Evolutionary conservation across 768 basidiomycete species (phyloP), one percentile per base, ranked within the genome.

Genomic region (Phlegmacium glaucopus): DNA sequence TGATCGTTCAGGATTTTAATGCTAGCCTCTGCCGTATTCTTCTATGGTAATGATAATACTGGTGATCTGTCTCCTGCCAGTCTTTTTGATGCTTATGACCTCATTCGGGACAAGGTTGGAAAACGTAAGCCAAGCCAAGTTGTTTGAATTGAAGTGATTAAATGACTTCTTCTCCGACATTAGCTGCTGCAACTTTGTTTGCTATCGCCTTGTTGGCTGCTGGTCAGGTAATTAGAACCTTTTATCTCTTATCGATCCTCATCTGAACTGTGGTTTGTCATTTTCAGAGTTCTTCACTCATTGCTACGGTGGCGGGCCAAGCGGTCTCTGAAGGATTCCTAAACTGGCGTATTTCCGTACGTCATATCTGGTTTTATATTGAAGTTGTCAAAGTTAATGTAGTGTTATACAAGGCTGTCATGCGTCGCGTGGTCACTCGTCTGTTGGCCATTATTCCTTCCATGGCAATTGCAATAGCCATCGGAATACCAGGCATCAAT

Each of bases 291-390:
- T 89, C 94, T 0, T 88, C 87, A 7, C 78, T 96, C 42, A 86
- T 95, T 4, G 93, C 90, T 9, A 96, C 92, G 0, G 77, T 95
- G 10, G 86, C 90, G 1, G 93, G 93, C 0, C 94, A 96, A 65
- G 85, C 90, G 16, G 85, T 97, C 32, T 84, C 83, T 0, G 93
- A 96, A 65, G 93, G 94, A 0, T 93, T 94, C 65, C 74, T 95
- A 45, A 81, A 79, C 44, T 95, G 92, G 92, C 77, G 81, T 39
- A 78, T 91, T 29, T 87, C 89, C 53, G 87, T 88, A 59, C 51
- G 72, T 59, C 27, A 28, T 27, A 10, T 34, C 38, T 53, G 16
- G n/a, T 39, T 12, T 22, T 18, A 27, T n/a, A n/a, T 37, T 61
- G 8, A 35, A 60, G n/a, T 48, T 61, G 60, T 11, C 54, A 66